These are phyloP conservation scores for Cystobasidium onofrii DNA, from an alignment of 768 basidiomycete species.

Conservation along the genomic window DNA sequence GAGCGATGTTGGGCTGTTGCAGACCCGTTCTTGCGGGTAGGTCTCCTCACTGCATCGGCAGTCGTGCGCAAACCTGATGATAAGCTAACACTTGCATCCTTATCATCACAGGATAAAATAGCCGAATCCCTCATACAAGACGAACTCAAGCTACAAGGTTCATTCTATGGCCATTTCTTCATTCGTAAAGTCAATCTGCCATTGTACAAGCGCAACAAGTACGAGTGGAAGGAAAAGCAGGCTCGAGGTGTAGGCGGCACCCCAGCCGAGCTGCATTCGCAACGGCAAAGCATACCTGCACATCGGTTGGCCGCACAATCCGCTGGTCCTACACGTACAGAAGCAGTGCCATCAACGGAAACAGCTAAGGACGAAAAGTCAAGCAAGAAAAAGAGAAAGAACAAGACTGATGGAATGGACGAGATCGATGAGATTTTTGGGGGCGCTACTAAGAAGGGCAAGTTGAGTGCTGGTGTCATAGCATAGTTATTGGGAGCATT, in stretches of 20 bases:
- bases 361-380: background rate
- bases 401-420: conserved; percentile 37
- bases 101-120: conserved; percentile 72
- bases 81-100: too few species aligned
- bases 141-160: conserved; percentile 63
- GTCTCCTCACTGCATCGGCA: conserved; percentile 1
- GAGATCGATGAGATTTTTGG: conserved; percentile 44
- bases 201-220: conserved; percentile 65
- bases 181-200: conserved; percentile 67
- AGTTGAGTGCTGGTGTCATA: background rate
- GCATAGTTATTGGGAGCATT: background rate
- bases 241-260: conserved; percentile 9
- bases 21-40: conserved; percentile 85
- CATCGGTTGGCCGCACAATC: conserved; percentile 6
- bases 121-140: conserved; percentile 67
- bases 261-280: conserved; percentile 25
- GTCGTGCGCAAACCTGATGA: too few species aligned
- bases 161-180: conserved; percentile 82
- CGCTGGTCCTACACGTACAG: conserved; percentile 4
- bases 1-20: conserved; percentile 84
- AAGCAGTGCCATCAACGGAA: background rate
- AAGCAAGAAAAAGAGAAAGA: conserved; percentile 37
- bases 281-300: background rate
- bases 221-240: conserved; percentile 64
- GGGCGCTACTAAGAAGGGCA: conserved; percentile 2